Base-by-base conservation (phyloP, 768 basidiomycete genomes). In the Mycena maculata region DNA sequence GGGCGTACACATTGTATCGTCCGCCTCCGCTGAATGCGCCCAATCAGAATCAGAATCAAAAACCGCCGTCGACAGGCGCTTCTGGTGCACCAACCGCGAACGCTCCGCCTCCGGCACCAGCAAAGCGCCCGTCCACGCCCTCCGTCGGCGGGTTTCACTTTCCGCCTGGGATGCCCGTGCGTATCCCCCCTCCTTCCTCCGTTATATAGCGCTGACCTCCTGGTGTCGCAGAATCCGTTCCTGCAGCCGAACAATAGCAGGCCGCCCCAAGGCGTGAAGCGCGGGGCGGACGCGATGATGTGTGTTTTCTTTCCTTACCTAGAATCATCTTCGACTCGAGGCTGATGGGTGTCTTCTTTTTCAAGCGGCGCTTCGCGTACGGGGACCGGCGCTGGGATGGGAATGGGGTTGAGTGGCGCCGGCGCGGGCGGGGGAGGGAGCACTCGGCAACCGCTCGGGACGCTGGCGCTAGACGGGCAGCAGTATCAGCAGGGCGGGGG, bases 71-170 rank as follows among this genome's bases (percentile, higher is more conserved):
- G 33, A 36, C 33, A 13, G 33, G 33, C 8, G 33, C 33, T 6
- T n/a, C 33, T 6, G 33, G 33, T 36, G 33, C 8, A 36, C n/a
- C n/a, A n/a, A n/a, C n/a, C n/a, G n/a, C n/a, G n/a, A n/a, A n/a
- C n/a, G n/a, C n/a, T n/a, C n/a, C n/a, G n/a, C n/a, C n/a, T n/a
- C n/a, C n/a, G n/a, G n/a, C n/a, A n/a, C n/a, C n/a, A n/a, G n/a
- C 67, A 59, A 68, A 72, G 61, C 75, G 75, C 38, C 71, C 78
- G 15, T 36, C 73, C 20, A 76, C 78, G 41, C 81, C 80, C 25
- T 80, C 85, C 2, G 76, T 81, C 63, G 86, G 86, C 28, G 85
- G 85, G 2, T 88, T 85, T 69, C 80, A 85, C 71, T 83, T 84
- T 60, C 84, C 85, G 0, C 75, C 82, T 53, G 84, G 82, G 25